Base-by-base conservation (phyloP, 2,329 filamentous ascomycete species). In the Arthrobotrys iridis region DNA sequence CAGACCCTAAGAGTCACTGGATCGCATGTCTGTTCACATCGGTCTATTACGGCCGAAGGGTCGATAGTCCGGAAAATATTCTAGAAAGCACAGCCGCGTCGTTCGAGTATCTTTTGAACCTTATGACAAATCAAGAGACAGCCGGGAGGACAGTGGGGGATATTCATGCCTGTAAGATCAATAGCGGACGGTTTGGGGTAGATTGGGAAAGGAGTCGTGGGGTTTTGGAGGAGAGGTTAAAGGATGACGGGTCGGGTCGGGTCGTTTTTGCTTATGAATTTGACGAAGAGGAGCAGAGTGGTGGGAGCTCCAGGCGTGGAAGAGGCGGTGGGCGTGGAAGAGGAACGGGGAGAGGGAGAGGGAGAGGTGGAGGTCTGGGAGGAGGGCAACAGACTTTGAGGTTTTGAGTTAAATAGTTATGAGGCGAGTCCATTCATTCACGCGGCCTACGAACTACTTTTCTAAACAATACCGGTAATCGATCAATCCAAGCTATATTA, bases 1-100 rank as follows among this genome's bases (percentile, higher is more conserved):
- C 28, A 0, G 72, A 68, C 45, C 18, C 46, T 6, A 22, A 24
- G 3, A 24, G 5, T 5, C 72, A 76, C 43, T 76, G 65, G 64
- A 76, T 76, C 3, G 64, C 37, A 28, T 76, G 72, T 48, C 8
- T 76, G 22, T 76, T 76, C 22, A 76, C 72, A 5, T 76, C 72
- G 4, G 35, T 22, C 15, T 11, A 41, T 18, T 76, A 70, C 41
- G 72, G 72, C 4, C 18, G 45, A 22, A 30, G 72, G 10, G 65
- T 68, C 8, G 72, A 70, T 37, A 11, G 11, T 8, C 37, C 57
- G n/a, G 64, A 76, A 6, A 43, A 35, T 22, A 76, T 76, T 26
- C 40, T 76, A 28, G 8, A 35, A 7, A 33, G 15, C 18, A 76
- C 72, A 22, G 30, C n/a, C 4, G 41, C 33, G 8, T 40, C 72